Evolutionary conservation across 2,329 filamentous ascomycete species (phyloP).

Genomic region (Fusarium cicatricum): DNA sequence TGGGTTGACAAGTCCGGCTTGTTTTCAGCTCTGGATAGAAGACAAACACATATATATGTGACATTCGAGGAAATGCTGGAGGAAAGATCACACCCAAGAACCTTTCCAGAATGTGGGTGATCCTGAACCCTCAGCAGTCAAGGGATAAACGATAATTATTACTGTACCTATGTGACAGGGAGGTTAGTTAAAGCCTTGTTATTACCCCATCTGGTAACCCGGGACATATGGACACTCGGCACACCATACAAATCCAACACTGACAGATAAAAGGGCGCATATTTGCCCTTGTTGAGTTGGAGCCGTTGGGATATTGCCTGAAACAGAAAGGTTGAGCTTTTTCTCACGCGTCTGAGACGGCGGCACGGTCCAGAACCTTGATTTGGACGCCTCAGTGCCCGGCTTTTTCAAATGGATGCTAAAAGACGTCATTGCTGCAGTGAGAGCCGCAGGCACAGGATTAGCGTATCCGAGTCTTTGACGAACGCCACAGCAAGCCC

Average conservation of each 20-base stretch:
- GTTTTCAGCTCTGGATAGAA: too few species aligned
- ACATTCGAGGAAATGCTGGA: too few species aligned
- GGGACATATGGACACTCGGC: background rate
- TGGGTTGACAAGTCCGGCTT: too few species aligned
- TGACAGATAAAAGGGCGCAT: background rate
- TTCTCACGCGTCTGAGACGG: slow-evolving; percentile 2
- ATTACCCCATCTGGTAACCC: background rate
- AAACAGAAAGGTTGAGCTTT: slow-evolving; percentile 14
- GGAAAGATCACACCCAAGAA: too few species aligned
- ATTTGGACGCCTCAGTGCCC: slow-evolving; percentile 7
- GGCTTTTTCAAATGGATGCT: slow-evolving; percentile 4
- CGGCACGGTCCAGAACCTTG: slow-evolving; percentile 28
- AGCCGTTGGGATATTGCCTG: background rate
- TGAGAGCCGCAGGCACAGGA: slow-evolving; percentile 4
- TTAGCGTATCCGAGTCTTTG: slow-evolving; percentile 21
- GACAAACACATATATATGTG: too few species aligned
- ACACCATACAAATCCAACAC: background rate
- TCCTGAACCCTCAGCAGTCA: background rate
- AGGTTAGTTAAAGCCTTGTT: background rate
- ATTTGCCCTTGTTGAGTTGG: background rate
- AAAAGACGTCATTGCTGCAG: slow-evolving; percentile 37
- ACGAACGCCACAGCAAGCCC: slow-evolving; percentile 23
- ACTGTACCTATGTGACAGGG: too few species aligned
- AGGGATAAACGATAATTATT: background rate
- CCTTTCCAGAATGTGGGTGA: background rate